Evolutionary conservation across 352 stramenopile species (phyloP).

Genomic region (Pythium scleroteichum): DNA sequence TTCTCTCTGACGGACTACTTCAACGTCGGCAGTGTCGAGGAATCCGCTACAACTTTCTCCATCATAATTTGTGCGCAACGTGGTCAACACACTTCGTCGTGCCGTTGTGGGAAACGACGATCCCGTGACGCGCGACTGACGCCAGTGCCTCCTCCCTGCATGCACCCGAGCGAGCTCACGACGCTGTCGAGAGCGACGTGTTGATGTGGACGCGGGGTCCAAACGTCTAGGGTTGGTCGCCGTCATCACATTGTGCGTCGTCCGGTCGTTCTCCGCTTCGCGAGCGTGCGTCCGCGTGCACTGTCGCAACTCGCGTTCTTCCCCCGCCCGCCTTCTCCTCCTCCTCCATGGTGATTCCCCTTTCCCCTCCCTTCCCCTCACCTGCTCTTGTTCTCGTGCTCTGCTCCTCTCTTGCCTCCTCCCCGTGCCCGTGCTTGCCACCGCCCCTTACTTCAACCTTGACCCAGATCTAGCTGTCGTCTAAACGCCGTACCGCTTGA

Average conservation of each 20-base stretch:
- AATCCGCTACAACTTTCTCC: no score
- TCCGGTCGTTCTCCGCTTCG: background rate
- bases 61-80: no score
- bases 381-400: background rate
- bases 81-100: background rate
- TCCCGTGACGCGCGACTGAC: background rate
- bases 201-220: background rate
- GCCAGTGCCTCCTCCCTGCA: background rate
- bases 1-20: no score
- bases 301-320: no score
- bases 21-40: no score
- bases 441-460: constrained; percentile 1
- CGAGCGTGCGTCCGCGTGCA: no score
- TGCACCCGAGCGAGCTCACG: background rate
- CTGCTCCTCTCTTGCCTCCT: background rate
- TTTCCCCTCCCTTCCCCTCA: background rate
- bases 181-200: background rate
- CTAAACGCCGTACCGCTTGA: constrained; percentile 61
- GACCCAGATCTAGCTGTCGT: background rate
- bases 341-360: no score
- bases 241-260: background rate
- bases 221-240: background rate
- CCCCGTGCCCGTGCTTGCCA: background rate
- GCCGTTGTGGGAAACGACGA: background rate
- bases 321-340: no score